Percentiles rank a stretch among this genome's conserved stretches.
Evolutionary conservation across 129 eudicot genomes (phyloP).

Genomic region (Deinandra increscens): DNA sequence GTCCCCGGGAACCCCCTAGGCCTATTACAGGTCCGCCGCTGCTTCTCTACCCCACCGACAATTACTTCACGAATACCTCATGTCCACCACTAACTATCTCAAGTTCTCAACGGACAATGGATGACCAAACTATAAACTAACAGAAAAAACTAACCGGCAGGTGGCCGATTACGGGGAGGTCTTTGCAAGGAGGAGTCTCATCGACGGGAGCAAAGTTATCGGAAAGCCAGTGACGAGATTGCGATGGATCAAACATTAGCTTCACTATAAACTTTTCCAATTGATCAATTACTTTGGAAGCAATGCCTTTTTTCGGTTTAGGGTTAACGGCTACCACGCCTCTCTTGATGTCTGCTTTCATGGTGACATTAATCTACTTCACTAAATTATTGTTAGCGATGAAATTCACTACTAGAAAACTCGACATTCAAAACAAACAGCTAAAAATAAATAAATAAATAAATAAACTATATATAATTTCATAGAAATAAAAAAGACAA

Average conservation of each 20-base stretch:
- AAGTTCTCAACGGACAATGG: no score
- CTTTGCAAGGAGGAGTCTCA: slow-evolving; percentile 68
- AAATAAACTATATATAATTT: background rate
- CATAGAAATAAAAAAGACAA: background rate
- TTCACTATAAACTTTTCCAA: slow-evolving; percentile 62
- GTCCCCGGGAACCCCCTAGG: no score
- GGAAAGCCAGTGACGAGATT: slow-evolving; percentile 59
- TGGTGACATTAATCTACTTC: background rate
- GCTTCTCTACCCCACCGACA: no score
- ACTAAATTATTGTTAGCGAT: background rate
- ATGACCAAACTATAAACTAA: no score
- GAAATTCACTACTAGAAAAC: no score
- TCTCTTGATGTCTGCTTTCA: background rate
- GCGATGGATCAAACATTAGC: slow-evolving; percentile 50
- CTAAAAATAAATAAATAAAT: no score
- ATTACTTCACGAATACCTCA: no score
- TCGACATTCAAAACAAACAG: no score
- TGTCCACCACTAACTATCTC: no score
- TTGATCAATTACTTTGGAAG: slow-evolving; percentile 72
- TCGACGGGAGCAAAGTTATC: slow-evolving; percentile 89
- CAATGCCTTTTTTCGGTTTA: slow-evolving; percentile 59
- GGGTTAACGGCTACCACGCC: slow-evolving; percentile 28
- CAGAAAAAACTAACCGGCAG: background rate
- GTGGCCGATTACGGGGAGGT: slow-evolving; percentile 33
- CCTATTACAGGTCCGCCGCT: no score